Base-by-base conservation (phyloP, 768 basidiomycete genomes). In the Terana coerulea region DNA sequence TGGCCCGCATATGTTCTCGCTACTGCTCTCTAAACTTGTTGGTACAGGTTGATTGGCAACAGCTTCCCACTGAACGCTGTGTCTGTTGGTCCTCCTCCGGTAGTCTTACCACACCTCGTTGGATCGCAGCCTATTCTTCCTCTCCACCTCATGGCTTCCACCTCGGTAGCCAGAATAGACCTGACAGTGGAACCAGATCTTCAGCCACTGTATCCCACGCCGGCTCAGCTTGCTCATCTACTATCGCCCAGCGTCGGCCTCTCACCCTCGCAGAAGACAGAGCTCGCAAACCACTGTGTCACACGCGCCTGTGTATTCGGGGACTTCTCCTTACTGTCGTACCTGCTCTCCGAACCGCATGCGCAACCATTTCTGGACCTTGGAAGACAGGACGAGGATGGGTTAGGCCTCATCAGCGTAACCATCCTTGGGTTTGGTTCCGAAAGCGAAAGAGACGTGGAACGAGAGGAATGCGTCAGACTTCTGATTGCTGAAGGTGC, bases 401-500 rank as follows among this genome's bases (percentile, higher is more conserved):
- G 91, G 11, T 74, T 92, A 39, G 84, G 87, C 22, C 71, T 93
- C 55, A 75, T 94, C 72, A 86, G 88, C 64, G 75, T 81, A 50
- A 72, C 84, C 24, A 88, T 91, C 58, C 81, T 90, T 55, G 90
- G 89, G 10, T 92, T 92, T 63, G 86, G 88, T 33, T 80, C 83
- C 24, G 89, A 91, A 48, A 79, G 80, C 17, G 91, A 92, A 56
- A 79, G 87, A 51, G 87, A 92, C 51, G 79, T 95, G 37, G 95
- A 98, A 61, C 78, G 90, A 57, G 94, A 97, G 68, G 93, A 97
- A 66, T 90, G 87, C 59, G 86, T 94, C 6, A 76, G 92, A 51
- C 69, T 90, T 40, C 74, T 95, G 35, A 81, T 91, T 11, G 75
- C 81, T 40, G 88, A 88, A 65, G 91, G 92, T 36, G 86, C 88